A percentile compares a stretch with the other conserved stretches of the same genome.
These are phyloP conservation scores for Macrophomina phaseolina DNA, from an alignment of 2,329 filamentous ascomycete species.

Conservation along the genomic window DNA sequence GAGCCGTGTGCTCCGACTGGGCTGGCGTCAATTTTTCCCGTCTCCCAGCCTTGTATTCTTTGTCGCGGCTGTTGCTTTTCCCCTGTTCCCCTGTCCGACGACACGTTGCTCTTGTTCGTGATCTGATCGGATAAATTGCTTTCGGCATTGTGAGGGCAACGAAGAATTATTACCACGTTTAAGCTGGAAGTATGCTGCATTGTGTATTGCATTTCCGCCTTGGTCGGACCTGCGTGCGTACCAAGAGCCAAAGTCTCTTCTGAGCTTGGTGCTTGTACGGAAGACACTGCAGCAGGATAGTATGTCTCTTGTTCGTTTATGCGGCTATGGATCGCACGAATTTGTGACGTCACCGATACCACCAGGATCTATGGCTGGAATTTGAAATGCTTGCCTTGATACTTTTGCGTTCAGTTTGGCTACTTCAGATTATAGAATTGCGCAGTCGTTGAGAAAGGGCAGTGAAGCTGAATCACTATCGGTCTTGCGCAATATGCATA, in stretches of 20 bases:
- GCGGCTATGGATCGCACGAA: not conserved
- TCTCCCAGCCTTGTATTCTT: too few species aligned
- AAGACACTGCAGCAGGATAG: not conserved
- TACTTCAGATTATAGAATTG: too few species aligned
- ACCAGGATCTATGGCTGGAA: not conserved
- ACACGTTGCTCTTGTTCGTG: not conserved
- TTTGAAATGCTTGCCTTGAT: not conserved
- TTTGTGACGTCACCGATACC: not conserved
- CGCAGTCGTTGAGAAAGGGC: too few species aligned
- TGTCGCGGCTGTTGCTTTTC: not conserved
- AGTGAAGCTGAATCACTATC: too few species aligned
- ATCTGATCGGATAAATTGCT: too few species aligned
- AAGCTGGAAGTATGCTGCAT: too few species aligned
- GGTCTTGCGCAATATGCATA: too few species aligned
- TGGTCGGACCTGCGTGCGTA: not conserved
- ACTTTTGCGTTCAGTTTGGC: too few species aligned
- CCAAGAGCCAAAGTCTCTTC: not conserved
- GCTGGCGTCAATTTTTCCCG: not conserved
- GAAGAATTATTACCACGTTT: too few species aligned
- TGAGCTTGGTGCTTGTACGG: not conserved
- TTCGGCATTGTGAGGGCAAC: not conserved
- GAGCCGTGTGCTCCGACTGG: not conserved
- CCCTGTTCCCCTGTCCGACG: not conserved
- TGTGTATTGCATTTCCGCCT: not conserved
- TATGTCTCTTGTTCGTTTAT: not conserved